Evolutionary conservation across 495 filamentous ascomycete species (phyloP).

Genomic region (Usnea hakonensis): DNA sequence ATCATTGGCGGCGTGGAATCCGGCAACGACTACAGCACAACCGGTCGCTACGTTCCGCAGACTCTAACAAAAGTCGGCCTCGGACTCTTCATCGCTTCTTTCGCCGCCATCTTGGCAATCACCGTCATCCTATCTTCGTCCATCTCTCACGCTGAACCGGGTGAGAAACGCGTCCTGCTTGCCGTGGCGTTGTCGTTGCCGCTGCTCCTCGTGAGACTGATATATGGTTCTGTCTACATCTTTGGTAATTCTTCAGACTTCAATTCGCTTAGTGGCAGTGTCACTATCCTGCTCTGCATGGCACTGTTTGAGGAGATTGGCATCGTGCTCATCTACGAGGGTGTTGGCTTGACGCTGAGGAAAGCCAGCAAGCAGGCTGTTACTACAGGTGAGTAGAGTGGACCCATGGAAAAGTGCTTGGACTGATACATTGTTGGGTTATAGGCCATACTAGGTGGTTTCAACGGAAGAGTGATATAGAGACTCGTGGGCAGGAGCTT

Average conservation of each 20-base stretch:
- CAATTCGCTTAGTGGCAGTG: not conserved
- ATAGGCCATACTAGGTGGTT: not conserved
- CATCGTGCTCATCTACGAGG: not conserved
- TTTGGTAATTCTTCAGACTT: not conserved
- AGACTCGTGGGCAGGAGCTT: not conserved
- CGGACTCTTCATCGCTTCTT: constrained; percentile 28
- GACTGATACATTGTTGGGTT: not conserved
- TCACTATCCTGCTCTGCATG: not conserved
- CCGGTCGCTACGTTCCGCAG: constrained; percentile 20
- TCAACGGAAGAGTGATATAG: not conserved
- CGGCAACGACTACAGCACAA: not conserved
- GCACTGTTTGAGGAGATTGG: not conserved
- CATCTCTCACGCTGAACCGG: not conserved
- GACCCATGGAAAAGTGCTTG: not conserved
- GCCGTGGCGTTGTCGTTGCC: not conserved
- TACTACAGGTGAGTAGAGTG: not conserved
- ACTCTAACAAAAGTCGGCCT: constrained; percentile 26
- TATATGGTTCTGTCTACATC: not conserved
- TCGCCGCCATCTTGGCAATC: constrained; percentile 25
- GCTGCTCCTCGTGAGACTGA: not conserved
- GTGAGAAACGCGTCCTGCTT: not conserved
- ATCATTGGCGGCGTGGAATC: not conserved
- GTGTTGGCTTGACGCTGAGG: not conserved
- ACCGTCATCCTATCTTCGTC: constrained; percentile 12
- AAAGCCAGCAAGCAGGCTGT: not conserved